Evolutionary conservation across 768 basidiomycete species (phyloP).

Genomic region (Leccinum broughii): DNA sequence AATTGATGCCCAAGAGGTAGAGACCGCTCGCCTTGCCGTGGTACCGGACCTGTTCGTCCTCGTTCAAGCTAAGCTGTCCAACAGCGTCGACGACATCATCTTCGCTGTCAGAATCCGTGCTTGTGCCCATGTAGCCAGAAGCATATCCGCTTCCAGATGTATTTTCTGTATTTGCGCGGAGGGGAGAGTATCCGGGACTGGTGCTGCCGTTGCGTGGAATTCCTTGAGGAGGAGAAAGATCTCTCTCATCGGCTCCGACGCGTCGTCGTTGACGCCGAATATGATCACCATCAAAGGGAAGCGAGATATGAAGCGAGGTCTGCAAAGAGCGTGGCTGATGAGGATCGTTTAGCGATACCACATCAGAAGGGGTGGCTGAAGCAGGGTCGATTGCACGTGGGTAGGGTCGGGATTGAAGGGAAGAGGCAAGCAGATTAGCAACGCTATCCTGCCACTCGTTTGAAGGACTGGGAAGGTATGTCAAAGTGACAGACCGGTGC

Average conservation of each 20-base stretch:
- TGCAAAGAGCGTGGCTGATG: constrained; percentile 8
- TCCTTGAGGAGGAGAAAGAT: constrained; percentile 12
- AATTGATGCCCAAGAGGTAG: constrained; percentile 65
- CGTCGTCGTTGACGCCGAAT: constrained; percentile 53
- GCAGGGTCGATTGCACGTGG: background rate
- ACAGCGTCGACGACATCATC: constrained; percentile 65
- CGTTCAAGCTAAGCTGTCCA: constrained; percentile 85
- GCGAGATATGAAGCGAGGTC: constrained; percentile 17
- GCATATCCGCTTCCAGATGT: constrained; percentile 21
- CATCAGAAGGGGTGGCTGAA: constrained; percentile 4
- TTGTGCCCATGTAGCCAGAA: constrained; percentile 29
- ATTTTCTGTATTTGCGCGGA: constrained; percentile 11
- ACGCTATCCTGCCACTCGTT: constrained; percentile 85
- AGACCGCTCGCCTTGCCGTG: constrained; percentile 86
- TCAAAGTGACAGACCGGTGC: background rate
- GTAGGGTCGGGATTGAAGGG: constrained; percentile 16
- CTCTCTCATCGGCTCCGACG: constrained; percentile 29
- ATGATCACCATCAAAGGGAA: constrained; percentile 27
- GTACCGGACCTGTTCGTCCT: constrained; percentile 82
- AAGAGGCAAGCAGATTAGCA: constrained; percentile 23
- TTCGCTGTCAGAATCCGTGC: constrained; percentile 39
- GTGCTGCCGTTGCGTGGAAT: constrained; percentile 17
- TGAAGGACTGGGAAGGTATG: constrained; percentile 54
- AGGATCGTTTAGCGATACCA: constrained; percentile 15
- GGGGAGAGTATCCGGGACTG: constrained; percentile 22